These are phyloP conservation scores for Lachnum nothofagi DNA, from an alignment of 2,329 filamentous ascomycete species.

Conservation along the genomic window DNA sequence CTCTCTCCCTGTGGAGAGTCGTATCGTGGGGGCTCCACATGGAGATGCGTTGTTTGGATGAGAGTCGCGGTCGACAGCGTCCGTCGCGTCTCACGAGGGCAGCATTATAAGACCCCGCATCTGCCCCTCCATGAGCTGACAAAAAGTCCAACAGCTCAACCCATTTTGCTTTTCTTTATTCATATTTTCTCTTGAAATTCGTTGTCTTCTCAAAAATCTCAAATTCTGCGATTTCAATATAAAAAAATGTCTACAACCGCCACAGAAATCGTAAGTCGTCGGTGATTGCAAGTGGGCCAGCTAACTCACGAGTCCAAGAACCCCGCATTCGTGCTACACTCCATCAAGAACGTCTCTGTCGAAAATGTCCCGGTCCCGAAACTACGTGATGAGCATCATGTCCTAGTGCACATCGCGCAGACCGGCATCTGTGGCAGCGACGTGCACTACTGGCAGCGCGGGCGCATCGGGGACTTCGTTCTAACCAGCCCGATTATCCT, in stretches of 20 bases:
- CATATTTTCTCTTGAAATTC: too few species aligned
- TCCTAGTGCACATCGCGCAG: slow-evolving; percentile 41
- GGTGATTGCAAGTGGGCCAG: too few species aligned
- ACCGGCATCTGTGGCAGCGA: slow-evolving; percentile 45
- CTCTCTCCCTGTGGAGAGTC: background rate
- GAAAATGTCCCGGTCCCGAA: slow-evolving; percentile 40
- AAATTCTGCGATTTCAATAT: background rate
- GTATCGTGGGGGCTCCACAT: background rate
- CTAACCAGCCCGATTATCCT: slow-evolving; percentile 42
- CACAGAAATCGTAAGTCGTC: background rate
- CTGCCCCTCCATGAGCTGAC: background rate
- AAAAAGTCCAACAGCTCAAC: background rate
- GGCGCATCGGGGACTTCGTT: slow-evolving; percentile 33
- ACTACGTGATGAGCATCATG: slow-evolving; percentile 38
- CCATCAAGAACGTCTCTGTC: slow-evolving; percentile 41
- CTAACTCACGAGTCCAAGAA: slow-evolving; percentile 33
- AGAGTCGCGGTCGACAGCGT: slow-evolving; percentile 1
- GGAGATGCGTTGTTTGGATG: background rate
- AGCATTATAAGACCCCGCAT: slow-evolving; percentile 1
- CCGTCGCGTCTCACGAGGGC: slow-evolving; percentile 2
- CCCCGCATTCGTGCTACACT: slow-evolving; percentile 44
- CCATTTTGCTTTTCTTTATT: background rate
- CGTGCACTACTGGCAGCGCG: slow-evolving; percentile 36
- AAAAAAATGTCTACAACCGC: slow-evolving; percentile 1
- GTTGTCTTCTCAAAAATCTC: background rate